Evolutionary conservation across 345 rosid species (phyloP), one percentile per base, ranked within the genome.

Genomic region (Combretum micranthum): DNA sequence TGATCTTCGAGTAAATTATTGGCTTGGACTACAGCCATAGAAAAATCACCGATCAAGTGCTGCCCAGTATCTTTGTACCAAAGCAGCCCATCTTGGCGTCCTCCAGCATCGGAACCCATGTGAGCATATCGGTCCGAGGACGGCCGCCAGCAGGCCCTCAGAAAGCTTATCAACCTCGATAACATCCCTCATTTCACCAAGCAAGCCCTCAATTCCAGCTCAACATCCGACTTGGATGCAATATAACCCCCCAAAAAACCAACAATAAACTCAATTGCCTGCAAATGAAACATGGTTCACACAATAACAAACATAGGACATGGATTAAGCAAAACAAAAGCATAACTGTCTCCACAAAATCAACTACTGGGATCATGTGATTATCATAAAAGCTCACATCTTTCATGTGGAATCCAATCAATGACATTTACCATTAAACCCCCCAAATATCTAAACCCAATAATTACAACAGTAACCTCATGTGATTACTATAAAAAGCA

Each of bases 1-100:
- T 78, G 83, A 64, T 78, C 83, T 69, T 78, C 83, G 13, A 78
- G 83, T 42, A 78, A 62, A 59, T 67, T 75, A 61, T 78, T 78
- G 51, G 83, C 83, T 66, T 78, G 83, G 50, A 78, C 73, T 12
- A 78, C 83, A 26, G 83, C 83, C 80, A 78, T 78, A 2, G 83
- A 78, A 53, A 75, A 78, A 43, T 78, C 83, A 42, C 83, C 83
- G 64, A 49, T 67, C 20, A 61, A 58, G 65, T 78, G 80, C n/a
- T 78, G 79, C 49, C 80, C 83, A 8, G 23, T 60, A 56, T 78
- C 83, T 48, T 74, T 75, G 72, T 71, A 78, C 83, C 83, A 78
- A 46, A 78, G 49, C 13, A 78, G 64, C 57, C 80, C 83, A 4
- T 78, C 80, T 59, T 72, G 80, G 45, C 66, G 77, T 39, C 83